Percentiles rank a stretch among this genome's conserved stretches.
phyloP scores from a whole-genome alignment of 805 yeast genomes.

The Sugiyamaella valdiviana region DNA sequence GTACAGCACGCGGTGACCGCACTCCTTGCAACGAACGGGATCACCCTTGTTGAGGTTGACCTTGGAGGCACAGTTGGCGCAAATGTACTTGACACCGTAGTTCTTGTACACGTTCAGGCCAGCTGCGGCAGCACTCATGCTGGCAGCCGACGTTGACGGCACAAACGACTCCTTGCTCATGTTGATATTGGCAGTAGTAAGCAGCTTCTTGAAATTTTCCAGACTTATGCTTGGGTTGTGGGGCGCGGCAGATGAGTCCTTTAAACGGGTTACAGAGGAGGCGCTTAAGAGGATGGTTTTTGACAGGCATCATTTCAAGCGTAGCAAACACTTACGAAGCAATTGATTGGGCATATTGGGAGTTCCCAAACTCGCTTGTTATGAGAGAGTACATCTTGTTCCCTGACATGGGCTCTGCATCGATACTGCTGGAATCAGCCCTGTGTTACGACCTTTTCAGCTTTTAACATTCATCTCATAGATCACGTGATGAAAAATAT shows the following conservation, averaged over 20 bases:
- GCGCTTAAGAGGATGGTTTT: too few species aligned
- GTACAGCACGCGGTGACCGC: constrained; percentile 96
- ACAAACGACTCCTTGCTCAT: constrained; percentile 31
- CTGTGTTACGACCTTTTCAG: too few species aligned
- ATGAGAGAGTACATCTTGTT: too few species aligned
- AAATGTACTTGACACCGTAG: constrained; percentile 85
- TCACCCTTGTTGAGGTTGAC: constrained; percentile 86
- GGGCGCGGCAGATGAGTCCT: neutral
- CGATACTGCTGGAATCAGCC: too few species aligned
- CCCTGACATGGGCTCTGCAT: too few species aligned
- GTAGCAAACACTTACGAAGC: too few species aligned
- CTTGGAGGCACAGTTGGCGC: constrained; percentile 93
- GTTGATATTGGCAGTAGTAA: neutral
- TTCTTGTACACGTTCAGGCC: constrained; percentile 63
- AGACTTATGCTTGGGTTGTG: neutral
- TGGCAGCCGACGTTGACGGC: constrained; percentile 30
- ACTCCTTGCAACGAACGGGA: constrained; percentile 96
- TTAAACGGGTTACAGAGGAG: neutral
- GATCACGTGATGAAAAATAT: too few species aligned
- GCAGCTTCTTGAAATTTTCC: neutral
- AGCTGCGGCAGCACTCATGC: constrained; percentile 65
- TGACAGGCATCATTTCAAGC: too few species aligned
- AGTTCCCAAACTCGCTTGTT: too few species aligned
- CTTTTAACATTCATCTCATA: too few species aligned
- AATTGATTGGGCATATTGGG: too few species aligned